phyloP scores from a whole-genome alignment of 495 filamentous ascomycete species.

The Lepraria neglecta region DNA sequence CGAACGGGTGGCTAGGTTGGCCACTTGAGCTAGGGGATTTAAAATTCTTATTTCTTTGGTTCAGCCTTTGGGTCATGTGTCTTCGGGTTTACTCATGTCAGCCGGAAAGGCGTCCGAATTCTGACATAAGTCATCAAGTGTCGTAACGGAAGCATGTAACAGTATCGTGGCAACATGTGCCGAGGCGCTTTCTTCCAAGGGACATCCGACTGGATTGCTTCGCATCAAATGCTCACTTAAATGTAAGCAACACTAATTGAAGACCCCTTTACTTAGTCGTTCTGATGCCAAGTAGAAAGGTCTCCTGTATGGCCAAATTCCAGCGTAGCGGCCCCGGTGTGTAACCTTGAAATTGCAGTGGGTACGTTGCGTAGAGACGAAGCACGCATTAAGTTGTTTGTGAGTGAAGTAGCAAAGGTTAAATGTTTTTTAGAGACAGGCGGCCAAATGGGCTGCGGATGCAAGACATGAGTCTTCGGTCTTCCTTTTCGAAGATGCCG shows the following conservation, averaged over 20 bases:
- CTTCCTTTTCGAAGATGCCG: not conserved
- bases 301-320: not conserved
- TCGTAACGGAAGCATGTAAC: not conserved
- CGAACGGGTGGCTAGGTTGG: slow-evolving; percentile 3
- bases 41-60: slow-evolving; percentile 3
- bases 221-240: too few species aligned
- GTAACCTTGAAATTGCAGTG: not conserved
- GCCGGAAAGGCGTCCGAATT: not conserved
- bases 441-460: slow-evolving; percentile 9
- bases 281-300: not conserved
- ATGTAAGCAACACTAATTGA: too few species aligned
- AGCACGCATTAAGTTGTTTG: too few species aligned
- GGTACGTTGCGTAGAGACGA: slow-evolving; percentile 8
- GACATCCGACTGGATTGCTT: not conserved
- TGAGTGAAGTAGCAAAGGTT: not conserved
- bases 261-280: too few species aligned
- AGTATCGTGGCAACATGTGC: not conserved
- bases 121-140: not conserved
- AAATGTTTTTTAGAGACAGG: not conserved
- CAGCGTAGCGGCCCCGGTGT: slow-evolving; percentile 6
- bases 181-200: not conserved
- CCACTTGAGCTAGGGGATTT: slow-evolving; percentile 5
- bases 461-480: slow-evolving; percentile 18
- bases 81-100: not conserved
- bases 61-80: slow-evolving; percentile 11